Evolutionary conservation across 768 basidiomycete genomes (phyloP).

Genomic region (Calocybe gangraenosa): DNA sequence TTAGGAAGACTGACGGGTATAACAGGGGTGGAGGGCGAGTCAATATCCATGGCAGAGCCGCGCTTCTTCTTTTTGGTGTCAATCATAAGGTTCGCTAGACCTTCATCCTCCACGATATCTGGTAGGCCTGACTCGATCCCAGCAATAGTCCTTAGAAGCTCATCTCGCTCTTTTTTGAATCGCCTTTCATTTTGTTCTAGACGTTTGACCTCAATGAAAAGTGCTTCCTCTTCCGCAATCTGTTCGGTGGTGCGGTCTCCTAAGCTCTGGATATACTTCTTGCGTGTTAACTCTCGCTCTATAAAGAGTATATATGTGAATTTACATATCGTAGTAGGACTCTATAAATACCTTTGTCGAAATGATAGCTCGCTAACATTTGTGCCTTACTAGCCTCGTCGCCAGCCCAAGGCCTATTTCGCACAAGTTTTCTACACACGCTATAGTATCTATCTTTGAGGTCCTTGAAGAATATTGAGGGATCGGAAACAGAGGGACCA

Average conservation of each 20-base stretch:
- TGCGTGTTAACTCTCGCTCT: constrained; percentile 88
- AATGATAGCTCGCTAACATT: constrained; percentile 68
- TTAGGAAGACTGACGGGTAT: constrained; percentile 30
- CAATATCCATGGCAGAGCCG: constrained; percentile 33
- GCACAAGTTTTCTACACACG: constrained; percentile 83
- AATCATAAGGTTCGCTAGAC: constrained; percentile 36
- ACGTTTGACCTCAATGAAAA: constrained; percentile 92
- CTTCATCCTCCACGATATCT: constrained; percentile 69
- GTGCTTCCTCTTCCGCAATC: constrained; percentile 91
- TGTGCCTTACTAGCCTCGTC: constrained; percentile 70
- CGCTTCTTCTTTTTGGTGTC: constrained; percentile 65
- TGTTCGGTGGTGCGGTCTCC: constrained; percentile 86
- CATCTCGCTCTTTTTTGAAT: constrained; percentile 87
- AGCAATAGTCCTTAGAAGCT: constrained; percentile 75
- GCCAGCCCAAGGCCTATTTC: constrained; percentile 80
- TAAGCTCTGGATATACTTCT: constrained; percentile 82
- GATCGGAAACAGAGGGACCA: neutral
- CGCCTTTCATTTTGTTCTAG: constrained; percentile 88
- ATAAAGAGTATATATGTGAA: neutral
- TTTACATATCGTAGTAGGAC: neutral
- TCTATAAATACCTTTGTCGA: constrained; percentile 72
- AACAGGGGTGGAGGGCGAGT: constrained; percentile 46
- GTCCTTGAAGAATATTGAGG: constrained; percentile 48
- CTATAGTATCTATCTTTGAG: constrained; percentile 93
- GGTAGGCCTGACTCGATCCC: constrained; percentile 87